Base-by-base conservation (phyloP, 2,329 filamentous ascomycete species). In the Fusarium xyrophilum region DNA sequence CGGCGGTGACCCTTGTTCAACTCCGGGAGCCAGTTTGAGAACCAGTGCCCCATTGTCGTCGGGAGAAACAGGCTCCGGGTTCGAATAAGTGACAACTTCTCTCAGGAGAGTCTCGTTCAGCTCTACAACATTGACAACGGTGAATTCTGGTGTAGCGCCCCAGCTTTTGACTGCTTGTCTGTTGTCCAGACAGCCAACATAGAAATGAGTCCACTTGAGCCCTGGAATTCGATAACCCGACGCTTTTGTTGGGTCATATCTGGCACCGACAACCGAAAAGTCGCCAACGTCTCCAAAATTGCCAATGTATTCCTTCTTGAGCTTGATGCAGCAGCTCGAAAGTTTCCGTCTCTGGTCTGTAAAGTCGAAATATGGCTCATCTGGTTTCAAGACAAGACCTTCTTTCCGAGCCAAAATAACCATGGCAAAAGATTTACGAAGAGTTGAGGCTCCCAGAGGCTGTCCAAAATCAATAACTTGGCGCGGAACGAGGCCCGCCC, bases 251-350 rank as follows among this genome's bases (percentile, higher is more conserved):
- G 90, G 80, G 68, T 93, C 86, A 70, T 91, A 93, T 21, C 88
- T 87, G 9, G 88, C 93, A 1, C 92, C 93, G 6, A 97, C 81
- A 3, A 95, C 84, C 4, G 91, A 89, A 74, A 97, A 92, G 76
- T 97, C 94, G 13, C 91, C 91, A 32, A 93, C 88, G 63, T 96
- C 93, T 2, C 93, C 93, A 75, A 95, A 87, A 5, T 88, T 88
- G 28, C 85, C 83, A 38, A 97, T 79, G 72, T 96, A 97, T 73
- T 96, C 92, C 73, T 93, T 93, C 78, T 97, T 97, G 42, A 97
- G 78, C 78, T 97, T 97, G 73, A 97, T 92, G 75, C 88, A 91
- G 59, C 81, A 83, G 17, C 81, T 81, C 5, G 77, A 74, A 61
- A 80, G 81, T 32, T 82, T 66, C 71, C 79, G 70, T 42, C 72